A percentile compares a stretch with the other conserved stretches of the same genome.
phyloP scores from a whole-genome alignment of 225 moss, liverwort and hornwort species.

The Rhytidiadelphus loreus region DNA sequence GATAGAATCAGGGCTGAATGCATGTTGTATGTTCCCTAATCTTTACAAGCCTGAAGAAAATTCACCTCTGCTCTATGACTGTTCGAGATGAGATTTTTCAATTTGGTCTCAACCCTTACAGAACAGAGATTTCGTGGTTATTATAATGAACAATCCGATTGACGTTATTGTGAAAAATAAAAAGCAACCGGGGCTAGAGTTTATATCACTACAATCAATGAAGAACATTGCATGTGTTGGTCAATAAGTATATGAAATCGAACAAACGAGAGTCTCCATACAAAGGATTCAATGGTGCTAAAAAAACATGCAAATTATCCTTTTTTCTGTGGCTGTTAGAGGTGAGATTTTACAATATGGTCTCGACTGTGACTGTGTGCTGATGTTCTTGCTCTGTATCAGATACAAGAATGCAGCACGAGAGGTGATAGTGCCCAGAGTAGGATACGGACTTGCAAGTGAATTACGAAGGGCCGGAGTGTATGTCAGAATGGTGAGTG shows the following conservation, averaged over 20 bases:
- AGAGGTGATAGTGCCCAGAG: conserved; percentile 46
- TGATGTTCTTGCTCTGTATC: background rate
- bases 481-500: conserved; percentile 51
- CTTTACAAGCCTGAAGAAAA: background rate
- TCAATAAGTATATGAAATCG: background rate
- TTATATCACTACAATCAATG: background rate
- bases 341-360: background rate
- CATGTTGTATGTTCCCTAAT: background rate
- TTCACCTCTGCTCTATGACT: background rate
- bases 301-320: background rate
- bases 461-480: conserved; percentile 66
- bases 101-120: background rate
- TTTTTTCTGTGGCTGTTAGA: background rate
- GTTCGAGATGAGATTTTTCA: background rate
- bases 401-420: conserved; percentile 49
- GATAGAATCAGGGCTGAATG: background rate
- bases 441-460: conserved; percentile 56
- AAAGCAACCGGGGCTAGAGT: background rate
- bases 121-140: background rate
- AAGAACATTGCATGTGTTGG: background rate
- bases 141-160: background rate
- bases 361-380: background rate
- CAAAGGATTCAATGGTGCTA: background rate
- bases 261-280: background rate
- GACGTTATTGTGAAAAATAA: background rate